Percentiles rank a stretch among this genome's conserved stretches.
Conservation (phyloP, 2,329 filamentous ascomycete species). For the Epichloe elymi region DNA sequence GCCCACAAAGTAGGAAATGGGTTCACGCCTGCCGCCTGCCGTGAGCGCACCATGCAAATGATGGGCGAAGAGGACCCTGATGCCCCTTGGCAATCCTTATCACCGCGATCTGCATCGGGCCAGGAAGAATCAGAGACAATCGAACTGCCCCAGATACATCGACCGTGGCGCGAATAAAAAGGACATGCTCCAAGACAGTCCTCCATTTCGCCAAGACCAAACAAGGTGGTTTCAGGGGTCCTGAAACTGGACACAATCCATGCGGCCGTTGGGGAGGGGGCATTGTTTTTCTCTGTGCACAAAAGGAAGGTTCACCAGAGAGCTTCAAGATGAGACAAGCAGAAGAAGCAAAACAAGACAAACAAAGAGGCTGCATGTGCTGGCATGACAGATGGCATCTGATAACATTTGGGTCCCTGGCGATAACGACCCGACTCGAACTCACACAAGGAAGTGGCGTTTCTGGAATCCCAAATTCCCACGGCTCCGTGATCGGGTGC, state of each 20-base stretch:
- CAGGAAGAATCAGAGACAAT: slow-evolving; percentile 8
- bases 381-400: neutral
- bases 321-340: too few relatives aligned
- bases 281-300: too few relatives aligned
- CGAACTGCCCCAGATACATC: slow-evolving; percentile 10
- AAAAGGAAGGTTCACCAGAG: too few relatives aligned
- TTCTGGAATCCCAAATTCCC: neutral
- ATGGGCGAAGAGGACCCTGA: slow-evolving; percentile 28
- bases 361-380: neutral
- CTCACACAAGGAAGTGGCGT: neutral
- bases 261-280: neutral
- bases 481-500: neutral
- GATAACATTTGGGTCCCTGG: too few relatives aligned
- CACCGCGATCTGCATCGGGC: slow-evolving; percentile 27
- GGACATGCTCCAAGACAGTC: neutral
- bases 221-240: neutral
- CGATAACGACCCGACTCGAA: too few relatives aligned
- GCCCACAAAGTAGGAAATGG: slow-evolving; percentile 83
- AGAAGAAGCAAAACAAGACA: too few relatives aligned
- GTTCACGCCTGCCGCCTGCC: slow-evolving; percentile 77
- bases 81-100: slow-evolving; percentile 42
- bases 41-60: slow-evolving; percentile 62
- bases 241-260: neutral
- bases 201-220: neutral
- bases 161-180: slow-evolving; percentile 9